phyloP scores from a whole-genome alignment of 768 basidiomycete species.

The Multifurca ochricompacta region DNA sequence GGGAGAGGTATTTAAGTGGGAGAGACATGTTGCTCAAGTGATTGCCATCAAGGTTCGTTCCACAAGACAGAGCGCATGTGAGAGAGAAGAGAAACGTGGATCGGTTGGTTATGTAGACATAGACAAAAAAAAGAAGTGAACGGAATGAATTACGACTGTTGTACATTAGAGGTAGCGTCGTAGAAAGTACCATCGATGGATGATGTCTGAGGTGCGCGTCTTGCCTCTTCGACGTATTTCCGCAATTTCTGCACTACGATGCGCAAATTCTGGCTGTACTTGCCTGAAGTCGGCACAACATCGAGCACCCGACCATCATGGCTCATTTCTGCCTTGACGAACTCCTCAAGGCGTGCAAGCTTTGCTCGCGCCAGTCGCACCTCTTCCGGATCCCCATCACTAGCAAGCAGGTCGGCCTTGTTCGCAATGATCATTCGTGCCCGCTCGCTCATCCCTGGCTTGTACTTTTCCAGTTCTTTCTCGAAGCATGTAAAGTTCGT shows the following conservation, averaged over 20 bases:
- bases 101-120: no score
- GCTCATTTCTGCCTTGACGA: constrained; percentile 42
- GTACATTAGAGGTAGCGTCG: neutral
- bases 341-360: constrained; percentile 47
- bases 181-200: neutral
- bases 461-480: constrained; percentile 83
- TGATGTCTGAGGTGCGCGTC: constrained; percentile 15
- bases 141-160: neutral
- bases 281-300: constrained; percentile 79
- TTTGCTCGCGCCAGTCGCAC: constrained; percentile 49
- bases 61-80: no score
- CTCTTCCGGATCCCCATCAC: constrained; percentile 33
- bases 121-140: no score
- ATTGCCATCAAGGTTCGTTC: no score
- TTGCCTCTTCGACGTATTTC: constrained; percentile 51
- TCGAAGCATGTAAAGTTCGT: constrained; percentile 61
- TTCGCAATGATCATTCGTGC: constrained; percentile 84
- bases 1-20: constrained; percentile 72
- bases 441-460: constrained; percentile 67
- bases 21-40: constrained; percentile 40
- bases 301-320: constrained; percentile 39
- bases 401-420: constrained; percentile 83
- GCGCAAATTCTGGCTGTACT: constrained; percentile 73
- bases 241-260: constrained; percentile 63
- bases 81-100: no score